Conservation (phyloP, 1,284 basidiomycete genomes). For the Leccinum subfulvum region DNA sequence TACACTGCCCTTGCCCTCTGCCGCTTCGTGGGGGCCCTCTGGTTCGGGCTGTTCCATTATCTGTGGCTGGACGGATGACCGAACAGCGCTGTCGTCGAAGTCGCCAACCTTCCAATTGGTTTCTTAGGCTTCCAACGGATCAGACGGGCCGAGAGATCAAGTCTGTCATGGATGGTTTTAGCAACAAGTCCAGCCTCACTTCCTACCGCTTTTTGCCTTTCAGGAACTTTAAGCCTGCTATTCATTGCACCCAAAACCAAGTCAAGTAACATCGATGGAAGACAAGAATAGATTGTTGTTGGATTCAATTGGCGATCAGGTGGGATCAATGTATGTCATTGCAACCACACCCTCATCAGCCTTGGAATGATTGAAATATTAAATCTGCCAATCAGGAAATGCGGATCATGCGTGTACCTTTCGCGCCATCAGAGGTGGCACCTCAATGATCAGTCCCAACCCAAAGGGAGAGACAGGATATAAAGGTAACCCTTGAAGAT, state of each 20-base stretch:
- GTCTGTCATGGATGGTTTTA: neutral
- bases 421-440: neutral
- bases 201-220: neutral
- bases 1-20: slow-evolving; percentile 69
- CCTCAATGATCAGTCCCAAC: neutral
- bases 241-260: neutral
- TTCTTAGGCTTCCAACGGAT: neutral
- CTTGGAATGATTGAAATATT: neutral
- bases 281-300: neutral
- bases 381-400: neutral
- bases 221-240: neutral
- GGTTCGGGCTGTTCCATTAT: slow-evolving; percentile 53
- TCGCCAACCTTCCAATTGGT: neutral
- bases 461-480: neutral
- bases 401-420: neutral
- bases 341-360: neutral
- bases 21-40: slow-evolving; percentile 55
- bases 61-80: slow-evolving; percentile 24
- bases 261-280: neutral
- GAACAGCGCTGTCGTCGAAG: neutral
- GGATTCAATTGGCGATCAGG: neutral
- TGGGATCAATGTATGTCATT: neutral
- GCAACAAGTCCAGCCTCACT: neutral
- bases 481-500: neutral
- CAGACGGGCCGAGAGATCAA: neutral